Evolutionary conservation across 495 filamentous ascomycete genomes (phyloP), one percentile per base, ranked within the genome.

Genomic region (Trichoderma asperelloides): DNA sequence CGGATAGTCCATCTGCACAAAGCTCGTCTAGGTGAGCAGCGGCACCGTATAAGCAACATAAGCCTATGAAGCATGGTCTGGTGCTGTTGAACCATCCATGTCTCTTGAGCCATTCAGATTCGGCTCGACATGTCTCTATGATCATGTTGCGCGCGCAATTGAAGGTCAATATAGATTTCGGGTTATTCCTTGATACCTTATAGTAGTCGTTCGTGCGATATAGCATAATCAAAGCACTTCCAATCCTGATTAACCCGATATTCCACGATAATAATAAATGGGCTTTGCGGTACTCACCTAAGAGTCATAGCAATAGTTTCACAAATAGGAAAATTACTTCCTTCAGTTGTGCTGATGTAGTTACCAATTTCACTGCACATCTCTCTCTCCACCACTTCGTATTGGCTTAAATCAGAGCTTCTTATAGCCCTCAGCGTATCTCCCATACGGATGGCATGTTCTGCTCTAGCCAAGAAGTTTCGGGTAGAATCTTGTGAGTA

Each of bases 251-350:
- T 21, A 23, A 11, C 49, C 18, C 49, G n/a, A 18, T 37, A n/a
- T 55, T 25, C 18, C 49, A 55, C 6, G 4, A 7, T 11, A 55
- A 7, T 21, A 4, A 21, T 0, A 23, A 30, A 30, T 12, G 55
- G 12, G 12, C 2, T 21, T 6, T 21, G 21, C 2, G n/a, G 1
- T n/a, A 12, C 55, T 60, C 6, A 60, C 55, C 55, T 60, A 18
- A 60, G 55, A 9, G 55, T 28, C 55, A 60, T 60, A 7, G 55
- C 55, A 60, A 60, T 25, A 21, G 55, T 60, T 30, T 60, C 55
- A 18, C 55, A 60, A 7, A 30, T 23, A 13, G 55, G 55, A 28
- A 60, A 60, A 12, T 18, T 27, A 3, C 55, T 25, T 60, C 55
- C 55, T 30, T 60, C 9, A 11, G 55, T 30, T 13, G 21, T 60